Evolutionary conservation across 305 asterid species (phyloP).

Genomic region (Caryopteris hybrid): DNA sequence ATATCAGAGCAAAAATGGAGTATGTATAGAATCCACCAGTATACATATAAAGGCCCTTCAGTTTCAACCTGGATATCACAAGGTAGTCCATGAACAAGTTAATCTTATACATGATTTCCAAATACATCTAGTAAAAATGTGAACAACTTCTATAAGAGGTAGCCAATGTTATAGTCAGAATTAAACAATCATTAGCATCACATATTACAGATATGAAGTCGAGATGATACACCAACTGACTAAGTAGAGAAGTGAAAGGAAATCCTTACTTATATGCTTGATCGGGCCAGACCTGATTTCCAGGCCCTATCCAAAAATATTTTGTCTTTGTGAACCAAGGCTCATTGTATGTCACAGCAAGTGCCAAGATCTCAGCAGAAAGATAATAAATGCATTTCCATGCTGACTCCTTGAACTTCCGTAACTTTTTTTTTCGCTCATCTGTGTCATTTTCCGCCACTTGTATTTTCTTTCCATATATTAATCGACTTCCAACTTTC

Average conservation of each 20-base stretch:
- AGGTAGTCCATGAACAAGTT: slow-evolving; percentile 20
- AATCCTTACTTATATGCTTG: slow-evolving; percentile 79
- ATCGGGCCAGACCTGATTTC: slow-evolving; percentile 89
- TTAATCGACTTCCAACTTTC: slow-evolving; percentile 68
- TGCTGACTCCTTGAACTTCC: slow-evolving; percentile 96
- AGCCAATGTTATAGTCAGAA: slow-evolving; percentile 1
- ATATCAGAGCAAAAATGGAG: slow-evolving; percentile 91
- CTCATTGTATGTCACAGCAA: slow-evolving; percentile 82
- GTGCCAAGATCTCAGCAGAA: slow-evolving; percentile 84
- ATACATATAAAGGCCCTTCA: slow-evolving; percentile 87
- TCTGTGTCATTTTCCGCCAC: slow-evolving; percentile 43
- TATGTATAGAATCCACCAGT: slow-evolving; percentile 87
- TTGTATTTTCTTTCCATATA: slow-evolving; percentile 57
- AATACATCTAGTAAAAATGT: neutral
- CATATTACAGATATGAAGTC: slow-evolving; percentile 6
- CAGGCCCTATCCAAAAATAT: slow-evolving; percentile 95
- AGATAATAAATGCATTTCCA: slow-evolving; percentile 94
- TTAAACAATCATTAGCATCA: neutral
- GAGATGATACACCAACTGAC: neutral
- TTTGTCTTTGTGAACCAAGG: slow-evolving; percentile 82
- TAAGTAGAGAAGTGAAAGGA: neutral
- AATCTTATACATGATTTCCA: neutral
- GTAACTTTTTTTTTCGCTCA: slow-evolving; percentile 57
- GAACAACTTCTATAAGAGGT: neutral
- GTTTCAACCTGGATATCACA: slow-evolving; percentile 61